Evolutionary conservation across 768 basidiomycete species (phyloP).

Genomic region (Podaxis pistillaris): DNA sequence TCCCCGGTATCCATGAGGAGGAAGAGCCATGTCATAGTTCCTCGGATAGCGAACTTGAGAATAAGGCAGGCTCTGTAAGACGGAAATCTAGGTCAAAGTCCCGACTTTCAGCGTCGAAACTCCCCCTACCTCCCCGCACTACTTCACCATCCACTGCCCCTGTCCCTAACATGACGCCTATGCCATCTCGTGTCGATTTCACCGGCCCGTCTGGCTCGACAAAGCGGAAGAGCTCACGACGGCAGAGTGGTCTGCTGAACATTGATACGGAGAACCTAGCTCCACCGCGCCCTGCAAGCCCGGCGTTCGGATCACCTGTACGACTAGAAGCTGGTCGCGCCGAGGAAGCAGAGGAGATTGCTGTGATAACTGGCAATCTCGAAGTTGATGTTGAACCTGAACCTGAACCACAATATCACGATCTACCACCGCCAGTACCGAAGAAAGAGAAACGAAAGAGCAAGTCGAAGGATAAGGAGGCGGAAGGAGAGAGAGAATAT

Average conservation of each 20-base stretch:
- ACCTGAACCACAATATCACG: slow-evolving; percentile 19
- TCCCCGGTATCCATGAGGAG: slow-evolving; percentile 69
- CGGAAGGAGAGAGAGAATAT: slow-evolving; percentile 27
- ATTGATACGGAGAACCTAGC: slow-evolving; percentile 37
- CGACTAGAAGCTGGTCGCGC: slow-evolving; percentile 54
- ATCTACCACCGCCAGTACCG: slow-evolving; percentile 6
- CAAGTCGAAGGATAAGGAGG: slow-evolving; percentile 37
- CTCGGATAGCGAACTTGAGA: slow-evolving; percentile 39
- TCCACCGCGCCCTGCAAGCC: slow-evolving; percentile 59
- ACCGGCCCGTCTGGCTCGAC: slow-evolving; percentile 21
- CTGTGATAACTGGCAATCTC: slow-evolving; percentile 30
- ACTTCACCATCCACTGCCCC: slow-evolving; percentile 31
- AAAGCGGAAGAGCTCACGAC: slow-evolving; percentile 39
- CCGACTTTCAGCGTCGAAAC: slow-evolving; percentile 45
- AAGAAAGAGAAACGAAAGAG: slow-evolving; percentile 52
- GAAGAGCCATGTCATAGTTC: slow-evolving; percentile 53
- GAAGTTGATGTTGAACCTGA: slow-evolving; percentile 36
- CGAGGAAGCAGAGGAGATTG: slow-evolving; percentile 55
- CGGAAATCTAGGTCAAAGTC: slow-evolving; percentile 47
- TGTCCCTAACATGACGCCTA: slow-evolving; percentile 17
- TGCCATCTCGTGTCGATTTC: slow-evolving; percentile 20
- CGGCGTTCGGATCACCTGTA: slow-evolving; percentile 65
- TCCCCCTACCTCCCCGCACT: slow-evolving; percentile 46
- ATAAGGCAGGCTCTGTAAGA: slow-evolving; percentile 36
- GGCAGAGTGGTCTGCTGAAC: slow-evolving; percentile 58